Percentiles rank a stretch among this genome's conserved stretches.
Evolutionary conservation across 2,329 filamentous ascomycete genomes (phyloP).

Genomic region (Metarhizium humberi): DNA sequence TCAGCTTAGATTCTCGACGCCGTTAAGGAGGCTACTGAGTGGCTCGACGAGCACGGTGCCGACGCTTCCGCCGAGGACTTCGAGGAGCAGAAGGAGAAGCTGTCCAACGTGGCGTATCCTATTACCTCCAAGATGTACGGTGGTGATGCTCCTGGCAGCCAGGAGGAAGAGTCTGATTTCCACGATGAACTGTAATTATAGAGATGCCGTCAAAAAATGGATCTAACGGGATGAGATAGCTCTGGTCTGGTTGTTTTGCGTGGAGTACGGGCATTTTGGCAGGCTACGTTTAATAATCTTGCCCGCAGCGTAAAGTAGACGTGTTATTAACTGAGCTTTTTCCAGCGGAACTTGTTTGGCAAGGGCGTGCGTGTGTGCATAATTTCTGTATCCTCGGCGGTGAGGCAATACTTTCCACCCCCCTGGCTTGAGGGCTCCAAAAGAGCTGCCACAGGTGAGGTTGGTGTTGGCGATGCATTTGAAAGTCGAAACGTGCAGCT

Average conservation of each 20-base stretch:
- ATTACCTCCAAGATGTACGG: constrained; percentile 97
- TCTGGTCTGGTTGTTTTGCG: constrained; percentile 16
- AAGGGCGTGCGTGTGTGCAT: not conserved
- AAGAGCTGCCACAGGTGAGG: too few relatives aligned
- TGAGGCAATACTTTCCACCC: too few relatives aligned
- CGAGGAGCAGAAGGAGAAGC: constrained; percentile 99
- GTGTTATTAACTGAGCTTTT: constrained; percentile 4
- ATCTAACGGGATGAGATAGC: constrained; percentile 7
- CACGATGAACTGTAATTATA: constrained; percentile 72
- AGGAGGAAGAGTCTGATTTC: constrained; percentile 61
- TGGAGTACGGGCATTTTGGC: constrained; percentile 13
- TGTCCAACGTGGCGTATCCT: constrained; percentile 91
- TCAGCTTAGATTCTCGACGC: constrained; percentile 68
- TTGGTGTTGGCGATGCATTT: too few relatives aligned
- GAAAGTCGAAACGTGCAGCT: too few relatives aligned
- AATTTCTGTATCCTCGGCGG: too few relatives aligned
- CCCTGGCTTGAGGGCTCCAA: too few relatives aligned
- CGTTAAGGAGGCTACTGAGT: constrained; percentile 93
- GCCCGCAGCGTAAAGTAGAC: constrained; percentile 21
- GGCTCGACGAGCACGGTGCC: constrained; percentile 90
- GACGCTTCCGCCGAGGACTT: constrained; percentile 88
- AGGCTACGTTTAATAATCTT: constrained; percentile 9
- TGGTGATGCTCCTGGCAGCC: constrained; percentile 44
- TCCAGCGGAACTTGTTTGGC: too few relatives aligned
- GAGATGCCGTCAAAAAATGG: constrained; percentile 15